Percentiles rank a stretch among this genome's conserved stretches.
phyloP scores from a whole-genome alignment of 352 stramenopile genomes.

The Globisporangium spinosum region DNA sequence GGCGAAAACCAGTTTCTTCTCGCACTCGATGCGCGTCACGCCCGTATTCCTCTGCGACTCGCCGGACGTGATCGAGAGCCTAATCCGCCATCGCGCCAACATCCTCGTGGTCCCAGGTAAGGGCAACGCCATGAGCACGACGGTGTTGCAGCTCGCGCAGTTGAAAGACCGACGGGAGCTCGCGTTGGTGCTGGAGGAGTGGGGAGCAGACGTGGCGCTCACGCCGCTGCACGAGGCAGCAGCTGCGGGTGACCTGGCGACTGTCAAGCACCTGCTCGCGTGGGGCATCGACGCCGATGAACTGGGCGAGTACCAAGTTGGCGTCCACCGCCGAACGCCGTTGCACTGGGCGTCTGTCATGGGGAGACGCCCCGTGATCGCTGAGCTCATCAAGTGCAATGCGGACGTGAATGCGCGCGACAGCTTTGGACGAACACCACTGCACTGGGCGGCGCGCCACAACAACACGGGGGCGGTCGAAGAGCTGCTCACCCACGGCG shows the following conservation, averaged over 20 bases:
- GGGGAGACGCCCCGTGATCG: slow-evolving; percentile 48
- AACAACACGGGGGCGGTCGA: slow-evolving; percentile 56
- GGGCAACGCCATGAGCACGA: slow-evolving; percentile 61
- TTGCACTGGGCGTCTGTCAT: slow-evolving; percentile 78
- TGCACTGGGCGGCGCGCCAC: slow-evolving; percentile 78
- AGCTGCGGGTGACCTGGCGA: slow-evolving; percentile 48
- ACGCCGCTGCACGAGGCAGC: slow-evolving; percentile 71
- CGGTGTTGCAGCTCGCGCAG: slow-evolving; percentile 65
- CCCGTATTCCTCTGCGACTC: slow-evolving; percentile 74
- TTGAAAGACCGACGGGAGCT: slow-evolving; percentile 58
- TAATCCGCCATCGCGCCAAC: slow-evolving; percentile 66
- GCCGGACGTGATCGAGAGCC: slow-evolving; percentile 56
- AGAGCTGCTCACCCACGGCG: slow-evolving; percentile 45
- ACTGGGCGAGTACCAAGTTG: slow-evolving; percentile 68
- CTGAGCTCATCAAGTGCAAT: slow-evolving; percentile 38
- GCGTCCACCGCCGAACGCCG: slow-evolving; percentile 53
- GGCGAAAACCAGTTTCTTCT: slow-evolving; percentile 63
- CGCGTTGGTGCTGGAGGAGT: slow-evolving; percentile 57
- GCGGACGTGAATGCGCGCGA: slow-evolving; percentile 67
- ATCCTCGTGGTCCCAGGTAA: slow-evolving; percentile 62
- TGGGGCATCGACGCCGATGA: slow-evolving; percentile 53
- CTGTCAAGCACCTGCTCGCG: slow-evolving; percentile 50
- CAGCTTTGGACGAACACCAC: slow-evolving; percentile 46
- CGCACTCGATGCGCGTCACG: slow-evolving; percentile 57
- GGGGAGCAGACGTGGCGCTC: slow-evolving; percentile 72